Evolutionary conservation across 768 basidiomycete species (phyloP).

Genomic region (Naganishia friedmannii): DNA sequence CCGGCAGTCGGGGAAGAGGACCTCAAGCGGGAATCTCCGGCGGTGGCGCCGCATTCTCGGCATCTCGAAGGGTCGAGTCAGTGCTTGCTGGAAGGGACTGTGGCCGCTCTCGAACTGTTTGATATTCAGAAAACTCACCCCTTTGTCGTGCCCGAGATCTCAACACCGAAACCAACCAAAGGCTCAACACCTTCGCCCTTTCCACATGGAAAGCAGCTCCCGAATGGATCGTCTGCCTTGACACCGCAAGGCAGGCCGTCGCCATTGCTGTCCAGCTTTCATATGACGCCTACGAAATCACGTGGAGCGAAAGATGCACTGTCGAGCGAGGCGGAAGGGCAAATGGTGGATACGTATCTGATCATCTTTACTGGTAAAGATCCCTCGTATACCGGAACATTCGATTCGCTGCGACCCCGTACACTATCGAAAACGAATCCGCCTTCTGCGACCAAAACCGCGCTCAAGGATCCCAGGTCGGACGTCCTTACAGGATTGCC

Average conservation of each 20-base stretch:
- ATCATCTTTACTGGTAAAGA: slow-evolving; percentile 15
- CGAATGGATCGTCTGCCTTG: neutral
- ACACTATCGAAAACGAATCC: neutral
- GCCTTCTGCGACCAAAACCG: neutral
- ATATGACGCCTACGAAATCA: slow-evolving; percentile 6
- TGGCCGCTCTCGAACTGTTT: slow-evolving; percentile 14
- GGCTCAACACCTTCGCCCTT: slow-evolving; percentile 18
- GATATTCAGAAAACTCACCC: slow-evolving; percentile 13
- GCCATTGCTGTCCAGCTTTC: slow-evolving; percentile 6
- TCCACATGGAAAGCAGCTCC: neutral
- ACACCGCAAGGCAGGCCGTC: slow-evolving; percentile 14
- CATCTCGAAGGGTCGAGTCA: neutral
- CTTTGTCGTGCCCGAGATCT: slow-evolving; percentile 14
- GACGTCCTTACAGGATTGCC: slow-evolving; percentile 21
- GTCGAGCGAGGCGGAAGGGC: neutral
- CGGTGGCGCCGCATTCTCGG: neutral
- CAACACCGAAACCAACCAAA: neutral
- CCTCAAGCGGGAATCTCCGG: neutral
- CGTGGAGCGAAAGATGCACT: neutral
- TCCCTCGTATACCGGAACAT: neutral
- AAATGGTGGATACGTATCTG: slow-evolving; percentile 1
- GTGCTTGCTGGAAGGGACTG: slow-evolving; percentile 12
- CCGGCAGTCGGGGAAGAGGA: neutral
- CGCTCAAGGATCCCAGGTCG: slow-evolving; percentile 14
- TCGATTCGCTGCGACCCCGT: neutral